Evolutionary conservation across 192 early-diverging fungal genomes (phyloP).

Genomic region (Mortierella hygrophila): DNA sequence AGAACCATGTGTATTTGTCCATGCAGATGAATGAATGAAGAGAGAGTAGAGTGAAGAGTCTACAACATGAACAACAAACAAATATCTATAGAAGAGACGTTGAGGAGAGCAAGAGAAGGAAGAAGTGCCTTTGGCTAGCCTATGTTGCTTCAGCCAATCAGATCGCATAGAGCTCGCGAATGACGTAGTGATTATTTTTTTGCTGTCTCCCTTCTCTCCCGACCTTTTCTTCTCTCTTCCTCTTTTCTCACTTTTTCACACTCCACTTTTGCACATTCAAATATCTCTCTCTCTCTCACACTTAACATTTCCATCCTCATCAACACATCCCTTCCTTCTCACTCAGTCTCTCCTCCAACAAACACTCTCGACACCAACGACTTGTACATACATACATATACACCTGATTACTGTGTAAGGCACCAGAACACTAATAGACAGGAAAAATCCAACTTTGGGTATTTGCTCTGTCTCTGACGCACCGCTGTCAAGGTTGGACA

Average conservation of each 20-base stretch:
- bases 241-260: no score
- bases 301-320: background rate
- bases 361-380: background rate
- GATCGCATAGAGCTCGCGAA: background rate
- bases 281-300: background rate
- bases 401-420: background rate
- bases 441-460: background rate
- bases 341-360: background rate
- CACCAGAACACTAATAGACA: background rate
- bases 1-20: no score
- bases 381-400: slow-evolving; percentile 4
- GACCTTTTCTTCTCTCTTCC: background rate
- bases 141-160: background rate
- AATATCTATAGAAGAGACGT: no score
- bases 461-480: slow-evolving; percentile 5
- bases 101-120: no score
- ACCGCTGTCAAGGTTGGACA: background rate
- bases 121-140: background rate
- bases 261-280: no score
- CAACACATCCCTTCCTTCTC: background rate
- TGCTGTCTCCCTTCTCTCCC: background rate
- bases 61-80: no score
- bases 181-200: slow-evolving; percentile 5
- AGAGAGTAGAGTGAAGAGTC: no score
- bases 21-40: no score